phyloP scores from a whole-genome alignment of 768 basidiomycete species.

The Russula sp. region DNA sequence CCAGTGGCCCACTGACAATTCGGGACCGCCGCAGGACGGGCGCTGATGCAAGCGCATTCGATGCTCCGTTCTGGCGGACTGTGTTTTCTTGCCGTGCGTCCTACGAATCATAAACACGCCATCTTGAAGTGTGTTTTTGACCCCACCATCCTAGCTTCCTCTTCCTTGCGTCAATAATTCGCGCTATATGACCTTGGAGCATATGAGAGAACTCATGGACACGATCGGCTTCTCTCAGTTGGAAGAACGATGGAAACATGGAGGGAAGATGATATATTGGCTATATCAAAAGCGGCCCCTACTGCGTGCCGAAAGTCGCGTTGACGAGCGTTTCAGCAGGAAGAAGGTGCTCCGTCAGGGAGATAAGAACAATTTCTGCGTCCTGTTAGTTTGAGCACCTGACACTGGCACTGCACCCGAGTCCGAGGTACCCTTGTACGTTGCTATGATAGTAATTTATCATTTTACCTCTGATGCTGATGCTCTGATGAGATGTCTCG shows the following conservation, averaged over 20 bases:
- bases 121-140: background rate
- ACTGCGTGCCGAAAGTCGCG: slow-evolving; percentile 9
- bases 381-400: slow-evolving; percentile 35
- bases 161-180: slow-evolving; percentile 83
- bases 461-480: no score
- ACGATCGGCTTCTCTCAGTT: slow-evolving; percentile 59
- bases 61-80: slow-evolving; percentile 52
- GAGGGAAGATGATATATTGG: slow-evolving; percentile 87
- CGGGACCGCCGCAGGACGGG: slow-evolving; percentile 47
- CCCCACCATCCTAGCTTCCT: slow-evolving; percentile 54
- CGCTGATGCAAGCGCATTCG: slow-evolving; percentile 56
- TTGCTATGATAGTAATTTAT: no score
- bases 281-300: slow-evolving; percentile 51
- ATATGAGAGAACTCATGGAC: slow-evolving; percentile 52
- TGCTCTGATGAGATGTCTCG: background rate
- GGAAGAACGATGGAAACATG: slow-evolving; percentile 53
- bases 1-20: background rate
- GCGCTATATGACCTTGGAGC: slow-evolving; percentile 64
- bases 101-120: no score
- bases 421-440: no score
- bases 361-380: slow-evolving; percentile 74
- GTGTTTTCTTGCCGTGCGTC: slow-evolving; percentile 65
- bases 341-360: slow-evolving; percentile 61
- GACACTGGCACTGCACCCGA: background rate
- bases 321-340: slow-evolving; percentile 36